These are phyloP conservation scores for Suzukiozyma palmioleophila DNA, from an alignment of 1,139 yeast genomes.

Conservation along the genomic window DNA sequence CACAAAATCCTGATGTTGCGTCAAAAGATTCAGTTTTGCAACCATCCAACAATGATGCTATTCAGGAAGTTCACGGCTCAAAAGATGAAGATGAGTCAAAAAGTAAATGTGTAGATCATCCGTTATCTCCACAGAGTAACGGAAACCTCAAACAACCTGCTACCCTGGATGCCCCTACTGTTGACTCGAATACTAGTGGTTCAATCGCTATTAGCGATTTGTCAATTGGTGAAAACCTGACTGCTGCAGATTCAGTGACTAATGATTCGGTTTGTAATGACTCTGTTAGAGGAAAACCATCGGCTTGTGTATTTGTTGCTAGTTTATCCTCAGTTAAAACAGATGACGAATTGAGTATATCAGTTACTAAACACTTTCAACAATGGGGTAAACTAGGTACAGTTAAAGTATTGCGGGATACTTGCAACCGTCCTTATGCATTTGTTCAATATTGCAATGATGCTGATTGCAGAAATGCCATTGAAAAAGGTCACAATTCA, in stretches of 20 bases:
- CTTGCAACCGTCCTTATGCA: constrained; percentile 83
- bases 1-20: too few relatives aligned
- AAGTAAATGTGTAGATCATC: too few relatives aligned
- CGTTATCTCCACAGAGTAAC: too few relatives aligned
- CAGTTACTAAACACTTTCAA: constrained; percentile 61
- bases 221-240: background rate
- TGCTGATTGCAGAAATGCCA: constrained; percentile 65
- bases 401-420: constrained; percentile 85
- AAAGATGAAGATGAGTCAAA: too few relatives aligned
- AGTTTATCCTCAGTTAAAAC: constrained; percentile 58
- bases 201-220: background rate
- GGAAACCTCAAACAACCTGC: too few relatives aligned
- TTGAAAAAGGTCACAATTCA: constrained; percentile 65
- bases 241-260: background rate
- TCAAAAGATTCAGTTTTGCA: too few relatives aligned
- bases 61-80: too few relatives aligned
- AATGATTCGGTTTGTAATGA: background rate
- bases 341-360: constrained; percentile 66
- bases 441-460: constrained; percentile 83
- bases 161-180: too few relatives aligned
- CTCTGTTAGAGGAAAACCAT: constrained; percentile 47
- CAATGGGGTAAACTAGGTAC: constrained; percentile 67
- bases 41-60: too few relatives aligned
- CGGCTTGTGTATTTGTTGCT: constrained; percentile 88
- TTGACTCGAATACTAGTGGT: background rate